A percentile compares a stretch with the other conserved stretches of the same genome.
phyloP scores from a whole-genome alignment of 371 early-diverging fungal species.

The Mucor plumbeus region DNA sequence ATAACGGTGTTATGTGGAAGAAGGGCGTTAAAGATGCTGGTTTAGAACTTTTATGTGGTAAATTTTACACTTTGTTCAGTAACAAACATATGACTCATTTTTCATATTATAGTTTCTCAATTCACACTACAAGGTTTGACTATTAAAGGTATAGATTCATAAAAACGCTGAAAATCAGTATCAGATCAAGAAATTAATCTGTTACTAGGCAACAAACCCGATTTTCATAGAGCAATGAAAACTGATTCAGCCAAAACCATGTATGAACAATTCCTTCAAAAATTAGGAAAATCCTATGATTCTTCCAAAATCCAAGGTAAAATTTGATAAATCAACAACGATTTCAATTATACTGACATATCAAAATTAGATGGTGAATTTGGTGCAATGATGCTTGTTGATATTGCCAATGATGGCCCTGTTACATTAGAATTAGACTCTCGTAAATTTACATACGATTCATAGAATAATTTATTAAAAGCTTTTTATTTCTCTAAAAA shows the following conservation, averaged over 20 bases:
- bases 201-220: slow-evolving; percentile 76
- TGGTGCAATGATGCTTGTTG: slow-evolving; percentile 89
- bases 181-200: not conserved
- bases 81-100: not conserved
- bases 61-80: not conserved
- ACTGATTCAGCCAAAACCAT: slow-evolving; percentile 65
- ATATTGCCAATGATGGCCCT: slow-evolving; percentile 86
- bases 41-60: slow-evolving; percentile 78
- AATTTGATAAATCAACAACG: not conserved
- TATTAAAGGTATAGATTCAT: slow-evolving; percentile 51
- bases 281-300: slow-evolving; percentile 68
- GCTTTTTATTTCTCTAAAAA: not conserved
- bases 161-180: not conserved
- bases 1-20: slow-evolving; percentile 72
- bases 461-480: not conserved
- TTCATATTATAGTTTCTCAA: slow-evolving; percentile 68
- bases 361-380: slow-evolving; percentile 69
- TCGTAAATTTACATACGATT: slow-evolving; percentile 57
- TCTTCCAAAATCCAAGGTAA: slow-evolving; percentile 73
- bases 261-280: slow-evolving; percentile 75
- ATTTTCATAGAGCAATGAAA: slow-evolving; percentile 89
- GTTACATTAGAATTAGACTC: slow-evolving; percentile 82
- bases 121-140: slow-evolving; percentile 84
- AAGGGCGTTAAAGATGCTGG: slow-evolving; percentile 73
- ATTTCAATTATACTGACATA: not conserved